Evolutionary conservation across 768 basidiomycete species (phyloP), one percentile per base, ranked within the genome.

Genomic region (Psilocybe tampanensis): DNA sequence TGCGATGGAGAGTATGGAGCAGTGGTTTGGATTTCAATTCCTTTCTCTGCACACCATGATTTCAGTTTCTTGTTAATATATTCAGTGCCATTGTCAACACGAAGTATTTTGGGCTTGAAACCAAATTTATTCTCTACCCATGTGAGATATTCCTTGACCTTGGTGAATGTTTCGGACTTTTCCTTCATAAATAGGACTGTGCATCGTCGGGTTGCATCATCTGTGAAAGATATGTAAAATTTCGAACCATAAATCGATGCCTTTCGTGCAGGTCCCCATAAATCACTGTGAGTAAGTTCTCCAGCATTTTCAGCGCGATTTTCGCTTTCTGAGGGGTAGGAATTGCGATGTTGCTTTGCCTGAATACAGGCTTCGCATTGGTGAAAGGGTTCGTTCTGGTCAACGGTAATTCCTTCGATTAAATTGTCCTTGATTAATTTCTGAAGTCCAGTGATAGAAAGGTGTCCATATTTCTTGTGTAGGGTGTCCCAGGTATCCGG

Each of bases 291-390:
- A 22, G 59, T 36, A 1, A 62, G 19, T 34, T 70, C 66, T 23
- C 69, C 69, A 29, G 64, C 53, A 13, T n/a, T 32, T 7, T 64
- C 23, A n/a, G 55, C 58, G 53, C 59, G 51, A 64, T 58, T 44
- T 55, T 59, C 67, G 11, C 19, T 5, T 50, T 70, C 62, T n/a
- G 68, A 61, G 23, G 74, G 76, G 49, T 74, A 72, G 3, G 69
- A 58, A 4, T 48, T 48, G 7, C 67, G 63, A 17, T 70, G 67
- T 8, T 66, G 60, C 53, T 79, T 78, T 1, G 72, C 72, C 42
- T 68, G 56, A 44, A 76, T 64, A 60, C 76, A 79, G 8, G 66
- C 64, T 41, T 69, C 61, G 36, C 75, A 77, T 5, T 5, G 6
- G 6, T 5, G 36, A 8, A 13, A 39, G 12, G 36, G 36, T 8